Base-by-base conservation (phyloP, 768 basidiomycete species). In the Mycena olivaceomarginata region DNA sequence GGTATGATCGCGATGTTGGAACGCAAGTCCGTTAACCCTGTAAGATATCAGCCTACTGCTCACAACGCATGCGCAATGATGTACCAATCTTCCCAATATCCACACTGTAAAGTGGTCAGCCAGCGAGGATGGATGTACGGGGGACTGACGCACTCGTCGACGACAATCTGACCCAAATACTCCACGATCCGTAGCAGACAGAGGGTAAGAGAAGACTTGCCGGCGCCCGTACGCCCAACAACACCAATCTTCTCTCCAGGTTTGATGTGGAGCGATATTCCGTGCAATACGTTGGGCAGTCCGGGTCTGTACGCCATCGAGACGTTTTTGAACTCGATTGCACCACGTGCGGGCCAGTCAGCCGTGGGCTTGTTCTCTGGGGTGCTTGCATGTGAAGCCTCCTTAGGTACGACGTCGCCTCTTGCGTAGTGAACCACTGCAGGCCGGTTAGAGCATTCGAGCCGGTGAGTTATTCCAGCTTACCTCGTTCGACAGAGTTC, bases 241-340 rank as follows among this genome's bases (percentile, higher is more conserved):
- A 96, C 91, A 12, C 95, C 95, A 70, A 96, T 92, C 86, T 95
- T 95, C 85, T 96, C 94, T 0, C 93, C 92, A 0, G 90, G 3
- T 86, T 84, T 31, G 57, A 96, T 89, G 25, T 85, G 84, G 77
- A 95, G 59, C 9, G 90, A 90, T 16, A 96, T 86, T 0, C 91
- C 91, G 78, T 92, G 92, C 41, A 96, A 88, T 0, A 96, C 94
- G 18, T 91, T 89, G 0, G 95, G 94, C 18, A 96, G 86, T 5
- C 93, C 94, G 0, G 92, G 90, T 20, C 95, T 86, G 82, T 97
- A 96, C 20, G 87, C 85, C 91, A 94, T 90, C 4, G 84, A 82
- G 39, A 93, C 87, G 51, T 94, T 84, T 37, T 91, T 87, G 84
- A 96, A 93, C 62, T 90, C 87, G 79, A 96, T 90, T 11, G 87